phyloP scores from a whole-genome alignment of 1,284 basidiomycete genomes.

The Ustilago esculenta region DNA sequence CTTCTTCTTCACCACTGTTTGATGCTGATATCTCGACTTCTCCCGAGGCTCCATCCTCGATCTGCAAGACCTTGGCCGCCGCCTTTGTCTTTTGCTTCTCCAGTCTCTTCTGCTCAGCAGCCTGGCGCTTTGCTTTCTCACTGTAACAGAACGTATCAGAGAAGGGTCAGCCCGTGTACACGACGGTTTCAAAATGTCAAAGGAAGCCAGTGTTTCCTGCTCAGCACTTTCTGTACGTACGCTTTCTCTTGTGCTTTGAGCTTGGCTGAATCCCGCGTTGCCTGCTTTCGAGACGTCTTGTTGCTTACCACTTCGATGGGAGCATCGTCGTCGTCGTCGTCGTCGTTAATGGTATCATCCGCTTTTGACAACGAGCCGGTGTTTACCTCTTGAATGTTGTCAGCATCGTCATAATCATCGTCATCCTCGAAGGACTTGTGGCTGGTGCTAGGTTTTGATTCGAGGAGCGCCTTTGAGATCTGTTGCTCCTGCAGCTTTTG shows the following conservation, averaged over 20 bases:
- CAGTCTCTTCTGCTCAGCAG: constrained; percentile 24
- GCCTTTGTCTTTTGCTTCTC: constrained; percentile 28
- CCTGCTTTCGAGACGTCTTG: constrained; percentile 38
- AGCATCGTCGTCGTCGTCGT: constrained; percentile 36
- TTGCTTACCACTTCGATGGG: constrained; percentile 52
- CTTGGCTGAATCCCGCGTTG: constrained; percentile 17
- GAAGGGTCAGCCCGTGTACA: constrained; percentile 1
- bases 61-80: not conserved
- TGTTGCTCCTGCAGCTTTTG: constrained; percentile 47
- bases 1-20: not conserved
- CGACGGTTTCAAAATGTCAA: too few species aligned
- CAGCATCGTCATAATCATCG: constrained; percentile 14
- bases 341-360: not conserved
- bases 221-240: not conserved
- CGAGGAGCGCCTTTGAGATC: constrained; percentile 35
- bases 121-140: constrained; percentile 37
- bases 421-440: constrained; percentile 42
- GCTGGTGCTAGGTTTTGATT: constrained; percentile 16
- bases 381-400: not conserved
- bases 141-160: not conserved
- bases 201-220: too few species aligned
- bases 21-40: not conserved
- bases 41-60: not conserved
- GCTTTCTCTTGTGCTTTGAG: constrained; percentile 34
- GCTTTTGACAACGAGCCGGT: too few species aligned